A percentile compares a stretch with the other conserved stretches of the same genome.
Evolutionary conservation across 345 rosid genomes (phyloP).

Genomic region (sweet orange (Citrus sinensis)): DVS_A1.0 CM039165.1:4108001-4108500

Average conservation of each 20-base stretch:
- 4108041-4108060: not conserved
- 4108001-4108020: not conserved
- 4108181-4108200: slow-evolving; percentile 3
- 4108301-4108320: slow-evolving; percentile 33
- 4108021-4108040: not conserved
- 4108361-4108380: slow-evolving; percentile 6
- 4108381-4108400: slow-evolving; percentile 17
- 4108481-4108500: slow-evolving; percentile 63
- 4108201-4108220: slow-evolving; percentile 61
- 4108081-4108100: not conserved
- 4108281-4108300: slow-evolving; percentile 59
- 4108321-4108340: not conserved
- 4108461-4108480: slow-evolving; percentile 78
- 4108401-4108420: slow-evolving; percentile 48
- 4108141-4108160: not conserved
- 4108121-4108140: slow-evolving; percentile 1
- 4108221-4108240: slow-evolving; percentile 74
- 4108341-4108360: slow-evolving; percentile 9
- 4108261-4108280: slow-evolving; percentile 57
- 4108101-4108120: not conserved
- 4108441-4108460: slow-evolving; percentile 67
- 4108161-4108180: not conserved
- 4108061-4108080: not conserved
- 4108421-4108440: slow-evolving; percentile 76
- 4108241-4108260: slow-evolving; percentile 63